Base-by-base conservation (phyloP, 2,329 filamentous ascomycete species). In the Cytospora paraplurivora region DNA sequence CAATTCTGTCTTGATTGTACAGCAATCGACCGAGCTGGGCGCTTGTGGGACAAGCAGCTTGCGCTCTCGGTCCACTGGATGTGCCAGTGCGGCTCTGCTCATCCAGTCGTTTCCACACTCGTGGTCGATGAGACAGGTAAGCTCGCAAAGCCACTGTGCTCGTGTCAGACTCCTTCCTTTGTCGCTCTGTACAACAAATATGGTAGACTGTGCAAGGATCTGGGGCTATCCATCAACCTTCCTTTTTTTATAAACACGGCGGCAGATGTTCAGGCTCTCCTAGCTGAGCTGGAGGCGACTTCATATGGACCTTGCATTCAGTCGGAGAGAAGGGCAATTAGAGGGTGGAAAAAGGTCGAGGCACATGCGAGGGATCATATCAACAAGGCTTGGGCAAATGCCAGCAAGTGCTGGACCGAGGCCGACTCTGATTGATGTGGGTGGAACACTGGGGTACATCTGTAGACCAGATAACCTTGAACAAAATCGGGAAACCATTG, bases 151-250 rank as follows among this genome's bases (percentile, higher is more conserved):
- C 10, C 34, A 38, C 12, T 51, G 1, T 59, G 56, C 21, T 35
- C 33, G 8, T 59, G 56, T 21, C 15, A 3, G 5, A 17, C 6
- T 6, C 56, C 56, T n/a, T 33, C 47, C 12, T 59, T 59, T 33
- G 6, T 41, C 19, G 56, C 56, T 6, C n/a, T 59, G 19, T 59
- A 59, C 34, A 59, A n/a, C 34, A 51, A 44, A 32, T 50, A 47
- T 38, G 56, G 56, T 15, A 51, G 44, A 38, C n/a, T 38, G 15
- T 59, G 56, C 56, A 37, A 32, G 33, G n/a, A 27, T 17, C 35
- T 38, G 4, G 17, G n/a, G 44, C n/a, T 47, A 4, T 47, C 44
- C 32, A 13, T 51, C 35, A 7, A 21, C 8, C 47, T 38, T 8
- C 56, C 44, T 3, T 38, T 51, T 17, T 6, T 44, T 12, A 33